These are phyloP conservation scores for Staphylotrichum longicolle DNA, from an alignment of 495 filamentous ascomycete species.

Conservation along the genomic window DNA sequence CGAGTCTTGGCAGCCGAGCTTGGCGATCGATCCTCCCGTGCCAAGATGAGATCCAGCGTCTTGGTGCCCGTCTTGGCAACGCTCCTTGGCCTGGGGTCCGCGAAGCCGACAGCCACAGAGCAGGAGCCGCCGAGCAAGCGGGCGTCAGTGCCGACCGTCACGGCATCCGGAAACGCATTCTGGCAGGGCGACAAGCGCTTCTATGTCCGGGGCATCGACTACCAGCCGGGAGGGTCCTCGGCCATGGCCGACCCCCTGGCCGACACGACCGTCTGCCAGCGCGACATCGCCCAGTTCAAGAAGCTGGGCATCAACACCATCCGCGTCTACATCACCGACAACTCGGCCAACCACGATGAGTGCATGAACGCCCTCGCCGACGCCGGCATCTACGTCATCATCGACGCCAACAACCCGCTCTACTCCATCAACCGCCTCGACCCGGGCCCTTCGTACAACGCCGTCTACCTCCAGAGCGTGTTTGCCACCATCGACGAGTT, in stretches of 20 bases:
- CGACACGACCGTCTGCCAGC: slow-evolving; percentile 66
- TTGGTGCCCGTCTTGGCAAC: slow-evolving; percentile 55
- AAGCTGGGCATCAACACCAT: slow-evolving; percentile 87
- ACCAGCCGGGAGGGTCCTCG: slow-evolving; percentile 89
- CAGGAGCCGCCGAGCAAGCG: slow-evolving; percentile 56
- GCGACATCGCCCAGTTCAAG: slow-evolving; percentile 82
- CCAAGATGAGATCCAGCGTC: slow-evolving; percentile 25
- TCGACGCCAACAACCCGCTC: slow-evolving; percentile 63
- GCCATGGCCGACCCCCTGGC: slow-evolving; percentile 77
- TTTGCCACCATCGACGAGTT: slow-evolving; percentile 95
- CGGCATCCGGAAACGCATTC: slow-evolving; percentile 65
- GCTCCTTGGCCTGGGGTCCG: slow-evolving; percentile 50
- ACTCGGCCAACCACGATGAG: slow-evolving; percentile 74
- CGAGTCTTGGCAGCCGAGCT: slow-evolving; percentile 5
- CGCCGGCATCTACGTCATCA: slow-evolving; percentile 88
- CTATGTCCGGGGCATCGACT: slow-evolving; percentile 94
- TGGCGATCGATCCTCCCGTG: slow-evolving; percentile 15
- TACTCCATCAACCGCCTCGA: slow-evolving; percentile 41
- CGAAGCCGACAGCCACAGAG: slow-evolving; percentile 56
- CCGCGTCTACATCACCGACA: slow-evolving; percentile 93
- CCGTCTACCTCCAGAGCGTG: slow-evolving; percentile 85
- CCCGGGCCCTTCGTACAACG: slow-evolving; percentile 81
- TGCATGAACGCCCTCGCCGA: slow-evolving; percentile 86
- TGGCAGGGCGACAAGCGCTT: slow-evolving; percentile 80
- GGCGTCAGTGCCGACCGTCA: slow-evolving; percentile 42